These are phyloP conservation scores for Neurospora sp. DNA, from an alignment of 495 filamentous ascomycete species.

Conservation along the genomic window DNA sequence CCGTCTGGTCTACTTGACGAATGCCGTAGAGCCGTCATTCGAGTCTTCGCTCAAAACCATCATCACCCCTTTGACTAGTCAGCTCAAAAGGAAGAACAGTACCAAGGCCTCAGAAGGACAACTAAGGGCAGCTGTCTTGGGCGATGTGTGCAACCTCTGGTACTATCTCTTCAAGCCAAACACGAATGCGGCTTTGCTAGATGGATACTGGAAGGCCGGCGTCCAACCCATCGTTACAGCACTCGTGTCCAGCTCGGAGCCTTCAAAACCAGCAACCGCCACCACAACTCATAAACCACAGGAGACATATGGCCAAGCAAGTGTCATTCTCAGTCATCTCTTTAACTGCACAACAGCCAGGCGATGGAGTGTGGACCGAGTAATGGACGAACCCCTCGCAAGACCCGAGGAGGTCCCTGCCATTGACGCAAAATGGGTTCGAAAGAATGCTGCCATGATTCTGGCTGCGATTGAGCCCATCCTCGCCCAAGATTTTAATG, in stretches of 20 bases:
- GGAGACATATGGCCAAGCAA: slow-evolving; percentile 39
- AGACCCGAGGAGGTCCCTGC: slow-evolving; percentile 63
- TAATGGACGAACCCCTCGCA: slow-evolving; percentile 46
- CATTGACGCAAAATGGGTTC: slow-evolving; percentile 81
- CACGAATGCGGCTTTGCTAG: slow-evolving; percentile 48
- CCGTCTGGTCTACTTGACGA: slow-evolving; percentile 62
- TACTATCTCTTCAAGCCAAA: slow-evolving; percentile 80
- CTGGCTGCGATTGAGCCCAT: slow-evolving; percentile 55
- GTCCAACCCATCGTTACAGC: slow-evolving; percentile 44
- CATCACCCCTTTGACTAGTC: slow-evolving; percentile 55
- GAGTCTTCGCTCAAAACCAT: slow-evolving; percentile 54
- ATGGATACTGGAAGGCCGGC: slow-evolving; percentile 70
- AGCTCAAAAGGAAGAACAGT: slow-evolving; percentile 53
- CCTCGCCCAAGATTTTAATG: slow-evolving; percentile 46
- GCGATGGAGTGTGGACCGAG: slow-evolving; percentile 63
- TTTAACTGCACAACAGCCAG: slow-evolving; percentile 55
- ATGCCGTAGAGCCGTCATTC: slow-evolving; percentile 50
- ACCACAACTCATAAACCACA: slow-evolving; percentile 4
- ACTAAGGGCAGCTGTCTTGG: slow-evolving; percentile 49
- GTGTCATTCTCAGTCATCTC: slow-evolving; percentile 55
- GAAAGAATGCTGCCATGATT: slow-evolving; percentile 52
- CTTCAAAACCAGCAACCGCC: not conserved
- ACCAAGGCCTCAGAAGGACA: slow-evolving; percentile 44
- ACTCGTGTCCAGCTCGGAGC: slow-evolving; percentile 4
- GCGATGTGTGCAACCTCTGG: slow-evolving; percentile 65